Evolutionary conservation across 106 monocot genomes (phyloP).

Genomic region (Acanthochlamys bracteata): DNA sequence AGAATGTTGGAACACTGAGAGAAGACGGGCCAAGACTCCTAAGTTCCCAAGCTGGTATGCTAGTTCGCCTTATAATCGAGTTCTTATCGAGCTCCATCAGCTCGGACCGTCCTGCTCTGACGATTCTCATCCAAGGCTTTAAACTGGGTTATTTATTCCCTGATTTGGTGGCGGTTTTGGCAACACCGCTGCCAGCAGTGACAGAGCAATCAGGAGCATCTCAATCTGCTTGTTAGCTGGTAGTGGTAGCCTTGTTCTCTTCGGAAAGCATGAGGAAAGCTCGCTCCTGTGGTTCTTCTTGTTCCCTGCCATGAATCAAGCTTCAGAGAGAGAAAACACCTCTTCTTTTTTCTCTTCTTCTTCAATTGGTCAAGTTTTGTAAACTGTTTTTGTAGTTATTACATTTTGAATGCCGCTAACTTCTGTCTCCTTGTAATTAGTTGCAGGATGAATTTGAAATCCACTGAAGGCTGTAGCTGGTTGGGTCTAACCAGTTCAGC

Average conservation of each 20-base stretch:
- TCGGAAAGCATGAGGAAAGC: neutral
- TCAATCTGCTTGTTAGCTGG: conserved; percentile 1
- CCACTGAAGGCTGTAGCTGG: no score
- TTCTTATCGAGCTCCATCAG: conserved; percentile 2
- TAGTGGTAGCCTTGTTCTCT: neutral
- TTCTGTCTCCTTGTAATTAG: no score
- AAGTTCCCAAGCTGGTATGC: neutral
- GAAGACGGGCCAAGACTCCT: neutral
- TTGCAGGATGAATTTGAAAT: no score
- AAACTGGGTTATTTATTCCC: conserved; percentile 5
- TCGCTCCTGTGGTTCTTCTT: neutral
- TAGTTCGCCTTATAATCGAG: neutral
- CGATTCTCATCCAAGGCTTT: conserved; percentile 1
- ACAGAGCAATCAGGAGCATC: neutral
- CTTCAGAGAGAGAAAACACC: no score
- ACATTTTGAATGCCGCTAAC: no score
- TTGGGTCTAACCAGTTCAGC: no score
- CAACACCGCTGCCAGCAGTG: neutral
- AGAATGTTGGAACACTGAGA: neutral
- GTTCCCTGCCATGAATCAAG: neutral
- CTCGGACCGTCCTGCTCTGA: conserved; percentile 1
- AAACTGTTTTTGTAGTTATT: no score
- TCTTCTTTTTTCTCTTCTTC: no score
- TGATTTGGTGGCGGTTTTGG: neutral
- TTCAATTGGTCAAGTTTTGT: no score